Evolutionary conservation across 257 asterid species (phyloP).

Genomic region (Fraxinus americana): DNA sequence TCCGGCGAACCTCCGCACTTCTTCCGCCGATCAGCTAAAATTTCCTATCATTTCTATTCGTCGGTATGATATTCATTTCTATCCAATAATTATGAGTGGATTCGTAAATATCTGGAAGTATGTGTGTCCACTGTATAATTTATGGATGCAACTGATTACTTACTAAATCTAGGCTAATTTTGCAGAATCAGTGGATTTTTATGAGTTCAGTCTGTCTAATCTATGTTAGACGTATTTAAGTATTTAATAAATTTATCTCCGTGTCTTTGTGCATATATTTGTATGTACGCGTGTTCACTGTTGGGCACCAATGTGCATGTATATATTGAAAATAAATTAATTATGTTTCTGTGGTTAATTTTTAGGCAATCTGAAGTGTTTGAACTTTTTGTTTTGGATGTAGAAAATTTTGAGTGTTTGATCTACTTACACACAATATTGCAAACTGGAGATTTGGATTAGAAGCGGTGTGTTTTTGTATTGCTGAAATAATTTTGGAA

Average conservation of each 20-base stretch:
- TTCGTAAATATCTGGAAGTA: not conserved
- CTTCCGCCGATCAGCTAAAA: conserved; percentile 41
- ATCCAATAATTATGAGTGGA: not conserved
- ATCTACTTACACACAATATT: conserved; percentile 9
- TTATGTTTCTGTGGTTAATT: not conserved
- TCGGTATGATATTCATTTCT: conserved; percentile 12
- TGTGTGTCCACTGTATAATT: conserved; percentile 5
- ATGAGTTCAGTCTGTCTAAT: conserved; percentile 21
- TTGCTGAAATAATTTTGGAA: conserved; percentile 10
- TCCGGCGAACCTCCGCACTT: conserved; percentile 32
- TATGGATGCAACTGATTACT: not conserved
- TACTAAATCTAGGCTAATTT: conserved; percentile 22
- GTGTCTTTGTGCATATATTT: not conserved
- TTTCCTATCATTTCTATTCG: conserved; percentile 22
- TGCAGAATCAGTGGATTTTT: conserved; percentile 21
- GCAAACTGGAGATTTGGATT: conserved; percentile 22
- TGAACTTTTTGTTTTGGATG: not conserved
- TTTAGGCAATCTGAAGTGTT: not conserved
- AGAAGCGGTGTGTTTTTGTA: not conserved
- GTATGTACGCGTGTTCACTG: not conserved
- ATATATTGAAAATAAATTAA: not conserved
- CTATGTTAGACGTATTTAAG: not conserved
- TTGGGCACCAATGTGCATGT: not conserved
- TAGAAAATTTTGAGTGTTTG: conserved; percentile 16
- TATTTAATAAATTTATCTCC: not conserved